phyloP scores from a whole-genome alignment of 345 rosid species.

The Gossypium stocksii region DNA sequence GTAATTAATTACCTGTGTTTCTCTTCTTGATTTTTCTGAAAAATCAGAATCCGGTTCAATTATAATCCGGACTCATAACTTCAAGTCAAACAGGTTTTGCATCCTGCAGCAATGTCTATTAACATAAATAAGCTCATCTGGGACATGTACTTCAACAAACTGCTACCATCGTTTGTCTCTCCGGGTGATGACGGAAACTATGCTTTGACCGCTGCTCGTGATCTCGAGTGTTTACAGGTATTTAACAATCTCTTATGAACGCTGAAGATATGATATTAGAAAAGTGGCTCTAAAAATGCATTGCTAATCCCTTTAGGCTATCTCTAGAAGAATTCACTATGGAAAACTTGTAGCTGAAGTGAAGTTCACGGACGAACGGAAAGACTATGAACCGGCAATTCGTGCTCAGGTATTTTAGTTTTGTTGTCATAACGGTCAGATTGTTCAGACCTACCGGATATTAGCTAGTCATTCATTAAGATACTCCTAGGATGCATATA shows the following conservation, averaged over 20 bases:
- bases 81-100: conserved; percentile 40
- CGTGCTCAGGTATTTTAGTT: conserved; percentile 54
- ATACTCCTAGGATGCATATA: not conserved
- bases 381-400: conserved; percentile 66
- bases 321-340: conserved; percentile 81
- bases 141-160: conserved; percentile 57
- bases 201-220: conserved; percentile 59
- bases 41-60: not conserved
- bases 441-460: not conserved
- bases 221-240: conserved; percentile 80
- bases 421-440: not conserved
- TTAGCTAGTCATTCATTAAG: not conserved
- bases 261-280: no score
- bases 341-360: conserved; percentile 91
- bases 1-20: conserved; percentile 26
- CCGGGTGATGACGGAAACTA: conserved; percentile 78
- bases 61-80: not conserved
- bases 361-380: conserved; percentile 63
- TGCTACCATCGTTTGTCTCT: conserved; percentile 65
- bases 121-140: conserved; percentile 58
- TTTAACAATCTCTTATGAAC: not conserved
- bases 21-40: not conserved
- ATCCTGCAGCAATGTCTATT: conserved; percentile 53
- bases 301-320: conserved; percentile 42
- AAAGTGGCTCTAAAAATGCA: not conserved